phyloP scores from a whole-genome alignment of 257 asterid species.

The Marsdenia floribunda region DNA sequence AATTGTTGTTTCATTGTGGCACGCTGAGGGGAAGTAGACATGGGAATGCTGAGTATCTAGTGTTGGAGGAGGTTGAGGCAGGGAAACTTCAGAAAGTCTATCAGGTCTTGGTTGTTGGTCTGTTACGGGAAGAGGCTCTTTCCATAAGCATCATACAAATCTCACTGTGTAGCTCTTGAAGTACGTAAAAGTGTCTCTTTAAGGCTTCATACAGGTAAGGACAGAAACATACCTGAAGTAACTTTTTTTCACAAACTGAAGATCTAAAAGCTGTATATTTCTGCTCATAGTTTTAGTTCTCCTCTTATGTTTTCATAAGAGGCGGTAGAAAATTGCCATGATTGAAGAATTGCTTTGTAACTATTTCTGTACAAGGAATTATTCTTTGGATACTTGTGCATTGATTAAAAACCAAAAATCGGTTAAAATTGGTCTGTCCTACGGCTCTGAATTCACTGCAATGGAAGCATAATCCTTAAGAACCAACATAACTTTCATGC shows the following conservation, averaged over 20 bases:
- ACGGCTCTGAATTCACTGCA: neutral
- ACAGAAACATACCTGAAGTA: neutral
- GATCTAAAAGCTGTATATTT: neutral
- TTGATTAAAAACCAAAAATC: neutral
- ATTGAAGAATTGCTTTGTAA: neutral
- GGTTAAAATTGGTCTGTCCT: neutral
- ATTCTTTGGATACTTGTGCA: neutral
- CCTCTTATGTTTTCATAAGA: neutral
- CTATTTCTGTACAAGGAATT: neutral
- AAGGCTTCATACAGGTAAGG: neutral
- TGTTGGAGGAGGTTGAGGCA: neutral
- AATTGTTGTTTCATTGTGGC: neutral
- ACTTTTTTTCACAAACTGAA: neutral
- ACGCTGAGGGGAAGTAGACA: neutral
- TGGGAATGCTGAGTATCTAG: neutral
- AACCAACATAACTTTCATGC: neutral
- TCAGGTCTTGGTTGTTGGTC: neutral
- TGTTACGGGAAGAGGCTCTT: neutral
- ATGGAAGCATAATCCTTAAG: neutral
- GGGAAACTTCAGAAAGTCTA: neutral
- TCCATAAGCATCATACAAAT: neutral
- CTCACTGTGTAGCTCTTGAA: neutral
- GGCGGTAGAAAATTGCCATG: neutral
- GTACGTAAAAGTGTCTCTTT: neutral
- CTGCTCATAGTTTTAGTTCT: neutral